Evolutionary conservation across 768 basidiomycete species (phyloP).

Genomic region (Calvatia gigantea): DNA sequence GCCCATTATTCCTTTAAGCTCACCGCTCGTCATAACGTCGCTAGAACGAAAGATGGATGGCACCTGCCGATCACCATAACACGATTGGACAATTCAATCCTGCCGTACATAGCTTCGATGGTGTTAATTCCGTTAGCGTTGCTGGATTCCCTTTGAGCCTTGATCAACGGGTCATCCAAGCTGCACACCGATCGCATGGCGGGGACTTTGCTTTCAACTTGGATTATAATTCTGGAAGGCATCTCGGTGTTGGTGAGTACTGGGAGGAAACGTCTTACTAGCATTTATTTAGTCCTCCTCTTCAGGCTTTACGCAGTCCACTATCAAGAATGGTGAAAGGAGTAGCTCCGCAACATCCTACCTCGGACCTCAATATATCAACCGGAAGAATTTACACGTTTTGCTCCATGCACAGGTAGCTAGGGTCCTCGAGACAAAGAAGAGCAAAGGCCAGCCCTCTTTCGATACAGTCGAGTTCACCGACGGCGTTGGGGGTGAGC

Average conservation of each 20-base stretch:
- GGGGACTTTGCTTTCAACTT: slow-evolving; percentile 11
- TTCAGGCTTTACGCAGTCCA: slow-evolving; percentile 26
- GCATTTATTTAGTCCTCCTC: slow-evolving; percentile 12
- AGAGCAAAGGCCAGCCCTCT: slow-evolving; percentile 13
- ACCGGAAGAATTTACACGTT: slow-evolving; percentile 28
- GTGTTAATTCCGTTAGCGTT: slow-evolving; percentile 27
- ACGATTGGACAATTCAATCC: slow-evolving; percentile 31
- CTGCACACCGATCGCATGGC: slow-evolving; percentile 4
- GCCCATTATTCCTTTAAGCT: slow-evolving; percentile 14
- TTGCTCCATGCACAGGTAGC: slow-evolving; percentile 24
- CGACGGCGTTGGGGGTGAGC: slow-evolving; percentile 11
- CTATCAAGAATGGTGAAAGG: slow-evolving; percentile 24
- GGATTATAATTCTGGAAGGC: slow-evolving; percentile 13
- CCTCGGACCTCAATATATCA: slow-evolving; percentile 21
- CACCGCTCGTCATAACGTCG: neutral
- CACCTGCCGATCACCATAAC: slow-evolving; percentile 30
- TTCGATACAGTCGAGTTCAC: slow-evolving; percentile 22
- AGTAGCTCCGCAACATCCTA: slow-evolving; percentile 30
- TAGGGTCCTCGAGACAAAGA: slow-evolving; percentile 20
- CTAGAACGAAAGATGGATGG: slow-evolving; percentile 25
- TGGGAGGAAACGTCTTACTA: slow-evolving; percentile 32
- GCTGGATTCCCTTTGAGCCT: slow-evolving; percentile 23
- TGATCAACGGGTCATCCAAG: slow-evolving; percentile 24
- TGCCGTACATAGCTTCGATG: slow-evolving; percentile 26
- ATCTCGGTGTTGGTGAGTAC: slow-evolving; percentile 15